Conservation (phyloP, 2,329 filamentous ascomycete species). For the Stachybotrys echinatus region DNA sequence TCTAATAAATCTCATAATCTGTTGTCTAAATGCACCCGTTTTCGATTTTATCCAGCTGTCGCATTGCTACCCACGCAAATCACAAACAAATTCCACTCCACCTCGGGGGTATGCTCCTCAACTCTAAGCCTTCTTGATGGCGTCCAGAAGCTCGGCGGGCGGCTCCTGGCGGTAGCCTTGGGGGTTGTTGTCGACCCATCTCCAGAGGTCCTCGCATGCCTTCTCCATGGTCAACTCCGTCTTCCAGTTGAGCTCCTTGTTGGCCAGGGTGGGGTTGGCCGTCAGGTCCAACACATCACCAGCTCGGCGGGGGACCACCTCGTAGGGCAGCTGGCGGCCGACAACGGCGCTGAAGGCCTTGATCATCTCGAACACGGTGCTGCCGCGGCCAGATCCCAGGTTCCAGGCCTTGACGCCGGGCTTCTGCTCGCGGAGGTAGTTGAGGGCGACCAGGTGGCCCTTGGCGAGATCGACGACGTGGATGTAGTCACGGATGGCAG, state of each 20-base stretch:
- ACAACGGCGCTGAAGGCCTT: slow-evolving; percentile 87
- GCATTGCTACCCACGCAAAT: not conserved
- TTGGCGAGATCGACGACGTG: slow-evolving; percentile 86
- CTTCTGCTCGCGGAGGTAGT: slow-evolving; percentile 77
- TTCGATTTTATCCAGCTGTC: not conserved
- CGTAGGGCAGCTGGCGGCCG: slow-evolving; percentile 78
- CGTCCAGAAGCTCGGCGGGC: slow-evolving; percentile 73
- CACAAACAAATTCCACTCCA: not conserved
- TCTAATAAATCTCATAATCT: too few relatives aligned
- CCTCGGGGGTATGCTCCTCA: slow-evolving; percentile 7
- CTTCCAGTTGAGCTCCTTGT: slow-evolving; percentile 87
- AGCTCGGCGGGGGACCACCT: slow-evolving; percentile 74
- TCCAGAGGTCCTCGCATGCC: slow-evolving; percentile 91
- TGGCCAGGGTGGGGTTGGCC: slow-evolving; percentile 81
- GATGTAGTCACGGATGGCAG: slow-evolving; percentile 96
- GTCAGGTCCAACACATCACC: slow-evolving; percentile 95
- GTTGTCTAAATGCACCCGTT: not conserved
- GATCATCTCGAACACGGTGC: slow-evolving; percentile 96
- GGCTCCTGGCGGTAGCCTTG: slow-evolving; percentile 89
- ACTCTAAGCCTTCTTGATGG: slow-evolving; percentile 42
- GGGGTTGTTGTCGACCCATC: slow-evolving; percentile 95
- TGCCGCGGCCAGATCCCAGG: slow-evolving; percentile 87
- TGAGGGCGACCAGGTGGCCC: slow-evolving; percentile 83
- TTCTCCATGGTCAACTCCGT: slow-evolving; percentile 86
- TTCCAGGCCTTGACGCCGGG: slow-evolving; percentile 97